A percentile compares a stretch with the other conserved stretches of the same genome.
phyloP scores from a whole-genome alignment of 331 rosid genomes.

The Quercus tomentella region DNA sequence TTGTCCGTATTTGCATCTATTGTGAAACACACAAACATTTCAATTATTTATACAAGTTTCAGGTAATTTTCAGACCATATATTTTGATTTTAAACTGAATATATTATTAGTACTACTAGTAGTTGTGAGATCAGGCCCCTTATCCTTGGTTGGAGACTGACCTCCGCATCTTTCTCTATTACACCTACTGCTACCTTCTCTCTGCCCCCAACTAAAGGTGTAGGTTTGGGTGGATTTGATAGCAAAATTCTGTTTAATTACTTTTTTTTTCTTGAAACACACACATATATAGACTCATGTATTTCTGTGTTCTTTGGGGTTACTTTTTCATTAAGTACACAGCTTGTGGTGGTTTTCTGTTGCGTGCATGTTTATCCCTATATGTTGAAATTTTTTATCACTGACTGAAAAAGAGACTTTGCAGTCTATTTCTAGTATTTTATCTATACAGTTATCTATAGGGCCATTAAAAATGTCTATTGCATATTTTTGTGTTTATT shows the following conservation, averaged over 20 bases:
- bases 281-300: no score
- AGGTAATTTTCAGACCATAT: slow-evolving; percentile 41
- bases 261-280: neutral
- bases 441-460: no score
- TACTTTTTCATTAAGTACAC: no score
- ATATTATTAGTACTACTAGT: neutral
- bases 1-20: slow-evolving; percentile 78
- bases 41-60: slow-evolving; percentile 80
- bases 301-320: no score
- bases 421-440: no score
- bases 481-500: neutral
- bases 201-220: neutral
- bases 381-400: no score
- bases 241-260: neutral
- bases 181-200: neutral
- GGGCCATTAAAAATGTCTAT: neutral
- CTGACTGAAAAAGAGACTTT: no score
- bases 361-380: no score
- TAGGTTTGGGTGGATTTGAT: neutral
- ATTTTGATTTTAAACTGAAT: slow-evolving; percentile 1
- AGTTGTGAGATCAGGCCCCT: neutral
- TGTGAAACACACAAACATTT: slow-evolving; percentile 91
- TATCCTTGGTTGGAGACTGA: neutral
- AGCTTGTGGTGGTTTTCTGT: no score
- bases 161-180: no score